Conservation (phyloP, 108 stramenopile genomes). For the Parietichytrium sp. region DNA sequence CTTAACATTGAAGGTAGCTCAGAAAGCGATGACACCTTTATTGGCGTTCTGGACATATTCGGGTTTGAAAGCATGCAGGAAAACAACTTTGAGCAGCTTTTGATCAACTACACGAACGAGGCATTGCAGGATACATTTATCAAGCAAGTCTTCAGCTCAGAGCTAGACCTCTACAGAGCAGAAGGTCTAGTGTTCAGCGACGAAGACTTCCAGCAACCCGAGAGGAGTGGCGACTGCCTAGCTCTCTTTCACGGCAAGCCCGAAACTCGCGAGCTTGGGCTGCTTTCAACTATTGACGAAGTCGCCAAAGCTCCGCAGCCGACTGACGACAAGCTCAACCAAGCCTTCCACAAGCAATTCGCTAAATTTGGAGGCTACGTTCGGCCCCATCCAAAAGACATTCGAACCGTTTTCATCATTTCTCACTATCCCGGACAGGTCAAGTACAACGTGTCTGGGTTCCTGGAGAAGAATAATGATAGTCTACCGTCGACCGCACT, state of each 20-base stretch:
- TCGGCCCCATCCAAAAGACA: constrained; percentile 10
- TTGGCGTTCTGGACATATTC: constrained; percentile 53
- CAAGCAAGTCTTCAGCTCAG: constrained; percentile 80
- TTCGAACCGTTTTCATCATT: constrained; percentile 32
- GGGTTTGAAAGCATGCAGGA: constrained; percentile 49
- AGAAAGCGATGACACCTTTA: background rate
- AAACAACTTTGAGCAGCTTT: constrained; percentile 47
- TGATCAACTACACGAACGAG: constrained; percentile 51
- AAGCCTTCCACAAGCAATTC: constrained; percentile 1
- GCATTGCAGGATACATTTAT: constrained; percentile 73
- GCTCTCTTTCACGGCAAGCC: background rate
- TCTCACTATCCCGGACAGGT: constrained; percentile 45
- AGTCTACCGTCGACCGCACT: background rate
- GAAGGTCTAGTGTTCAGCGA: constrained; percentile 37
- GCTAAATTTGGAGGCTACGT: background rate
- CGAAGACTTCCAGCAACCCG: background rate
- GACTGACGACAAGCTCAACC: constrained; percentile 32
- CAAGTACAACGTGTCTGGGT: constrained; percentile 33
- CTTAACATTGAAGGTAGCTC: background rate
- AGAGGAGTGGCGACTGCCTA: background rate
- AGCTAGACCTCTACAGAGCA: constrained; percentile 44
- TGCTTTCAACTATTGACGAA: constrained; percentile 41
- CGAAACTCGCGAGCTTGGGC: constrained; percentile 47
- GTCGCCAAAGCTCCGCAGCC: background rate
- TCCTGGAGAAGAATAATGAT: constrained; percentile 46